These are phyloP conservation scores for Phyllostachys edulis DNA, from an alignment of 176 grass and related monocot species.

Conservation along the genomic window DNA sequence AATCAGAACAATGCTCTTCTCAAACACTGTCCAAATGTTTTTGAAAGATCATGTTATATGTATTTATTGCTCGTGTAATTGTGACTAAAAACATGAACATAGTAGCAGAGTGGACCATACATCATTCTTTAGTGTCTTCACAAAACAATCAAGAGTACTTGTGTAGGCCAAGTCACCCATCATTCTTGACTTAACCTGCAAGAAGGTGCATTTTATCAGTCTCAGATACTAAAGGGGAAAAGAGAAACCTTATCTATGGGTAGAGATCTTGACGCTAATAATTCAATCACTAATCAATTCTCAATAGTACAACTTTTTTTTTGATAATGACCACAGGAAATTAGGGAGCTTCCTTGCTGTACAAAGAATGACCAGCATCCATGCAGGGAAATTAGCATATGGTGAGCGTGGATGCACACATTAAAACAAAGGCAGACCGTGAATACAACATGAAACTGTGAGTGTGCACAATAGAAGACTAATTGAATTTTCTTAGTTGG, in stretches of 20 bases:
- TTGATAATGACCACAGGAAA: background rate
- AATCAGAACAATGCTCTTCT: background rate
- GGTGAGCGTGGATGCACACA: background rate
- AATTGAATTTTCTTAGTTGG: background rate
- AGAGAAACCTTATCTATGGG: background rate
- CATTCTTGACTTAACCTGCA: constrained; percentile 97
- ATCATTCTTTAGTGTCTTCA: constrained; percentile 95
- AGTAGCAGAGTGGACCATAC: constrained; percentile 45
- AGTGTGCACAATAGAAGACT: background rate
- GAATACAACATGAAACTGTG: background rate
- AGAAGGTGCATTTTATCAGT: constrained; percentile 18
- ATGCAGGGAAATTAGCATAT: constrained; percentile 1
- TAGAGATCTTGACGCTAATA: background rate
- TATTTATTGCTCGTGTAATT: background rate
- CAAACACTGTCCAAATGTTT: background rate
- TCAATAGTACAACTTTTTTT: background rate
- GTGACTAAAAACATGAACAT: background rate
- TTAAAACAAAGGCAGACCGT: background rate
- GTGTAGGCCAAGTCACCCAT: constrained; percentile 93
- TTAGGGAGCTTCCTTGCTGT: background rate
- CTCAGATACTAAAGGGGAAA: background rate
- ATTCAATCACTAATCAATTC: background rate
- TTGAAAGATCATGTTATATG: background rate
- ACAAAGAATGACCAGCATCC: background rate
- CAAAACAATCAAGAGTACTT: constrained; percentile 85